A percentile compares a stretch with the other conserved stretches of the same genome.
Evolutionary conservation across 2,329 filamentous ascomycete genomes (phyloP).

Genomic region (Hypoxylon sp.): DNA sequence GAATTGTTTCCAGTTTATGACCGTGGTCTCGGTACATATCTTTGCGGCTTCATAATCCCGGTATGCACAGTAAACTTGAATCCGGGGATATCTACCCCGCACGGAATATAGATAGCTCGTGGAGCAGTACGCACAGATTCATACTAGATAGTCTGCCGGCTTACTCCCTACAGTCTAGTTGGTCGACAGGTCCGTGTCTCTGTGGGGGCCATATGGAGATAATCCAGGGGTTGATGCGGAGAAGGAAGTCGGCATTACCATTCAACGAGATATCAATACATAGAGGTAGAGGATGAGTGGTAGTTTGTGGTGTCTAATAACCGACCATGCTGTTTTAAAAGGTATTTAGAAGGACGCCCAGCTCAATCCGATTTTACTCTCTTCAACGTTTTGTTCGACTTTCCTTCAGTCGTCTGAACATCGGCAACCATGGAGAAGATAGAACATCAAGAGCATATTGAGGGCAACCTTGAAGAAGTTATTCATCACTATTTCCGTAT

Average conservation of each 20-base stretch:
- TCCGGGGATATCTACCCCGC: constrained; percentile 35
- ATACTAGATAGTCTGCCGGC: neutral
- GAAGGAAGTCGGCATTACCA: constrained; percentile 28
- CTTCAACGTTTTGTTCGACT: neutral
- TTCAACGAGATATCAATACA: neutral
- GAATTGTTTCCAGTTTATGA: neutral
- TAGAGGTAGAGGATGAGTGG: neutral
- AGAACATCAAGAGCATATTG: constrained; percentile 34
- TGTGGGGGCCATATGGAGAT: constrained; percentile 31
- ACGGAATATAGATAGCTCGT: neutral
- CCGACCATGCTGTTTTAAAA: neutral
- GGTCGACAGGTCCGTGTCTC: constrained; percentile 3
- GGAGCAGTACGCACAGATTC: neutral
- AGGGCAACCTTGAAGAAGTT: constrained; percentile 27
- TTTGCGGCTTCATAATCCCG: neutral
- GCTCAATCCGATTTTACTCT: neutral
- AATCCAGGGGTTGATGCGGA: constrained; percentile 30
- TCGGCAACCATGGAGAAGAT: constrained; percentile 36
- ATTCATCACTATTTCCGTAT: neutral
- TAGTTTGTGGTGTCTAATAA: constrained; percentile 3
- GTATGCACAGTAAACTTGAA: constrained; percentile 10
- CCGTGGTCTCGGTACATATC: constrained; percentile 24
- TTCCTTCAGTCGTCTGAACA: neutral
- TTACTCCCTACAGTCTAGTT: constrained; percentile 27
- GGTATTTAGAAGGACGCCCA: neutral